Evolutionary conservation across 768 basidiomycete genomes (phyloP).

Genomic region (Amanita molliuscula): DNA sequence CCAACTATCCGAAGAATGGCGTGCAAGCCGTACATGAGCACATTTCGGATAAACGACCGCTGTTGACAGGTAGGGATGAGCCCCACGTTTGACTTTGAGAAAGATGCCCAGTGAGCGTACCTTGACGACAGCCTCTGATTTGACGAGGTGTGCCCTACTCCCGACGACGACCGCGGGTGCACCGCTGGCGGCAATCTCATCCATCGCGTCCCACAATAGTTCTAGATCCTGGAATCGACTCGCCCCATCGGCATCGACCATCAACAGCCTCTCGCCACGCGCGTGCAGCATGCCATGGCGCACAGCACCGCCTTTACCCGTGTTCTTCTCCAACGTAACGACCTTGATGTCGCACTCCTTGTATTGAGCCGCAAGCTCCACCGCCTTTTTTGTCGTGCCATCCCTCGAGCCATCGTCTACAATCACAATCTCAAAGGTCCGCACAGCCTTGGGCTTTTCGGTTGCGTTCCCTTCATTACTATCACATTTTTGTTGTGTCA

Average conservation of each 20-base stretch:
- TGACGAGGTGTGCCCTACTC: conserved; percentile 87
- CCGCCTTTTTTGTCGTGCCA: conserved; percentile 53
- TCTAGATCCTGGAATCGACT: conserved; percentile 82
- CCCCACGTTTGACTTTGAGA: not conserved
- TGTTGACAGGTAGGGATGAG: conserved; percentile 20
- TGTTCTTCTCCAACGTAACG: conserved; percentile 66
- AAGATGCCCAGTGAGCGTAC: conserved; percentile 28
- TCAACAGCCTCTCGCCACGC: conserved; percentile 68
- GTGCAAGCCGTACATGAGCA: conserved; percentile 92
- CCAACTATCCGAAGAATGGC: conserved; percentile 82
- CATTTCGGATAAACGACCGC: conserved; percentile 82
- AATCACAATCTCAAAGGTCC: conserved; percentile 73
- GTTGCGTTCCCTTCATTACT: not conserved
- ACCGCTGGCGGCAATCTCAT: conserved; percentile 38
- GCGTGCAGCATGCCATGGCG: conserved; percentile 83
- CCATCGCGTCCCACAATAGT: conserved; percentile 67
- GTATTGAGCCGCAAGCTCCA: conserved; percentile 52
- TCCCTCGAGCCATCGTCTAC: conserved; percentile 88
- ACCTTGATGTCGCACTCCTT: conserved; percentile 59
- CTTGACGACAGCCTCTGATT: conserved; percentile 89
- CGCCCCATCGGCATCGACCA: conserved; percentile 94
- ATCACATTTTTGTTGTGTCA: conserved; percentile 22
- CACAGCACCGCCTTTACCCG: conserved; percentile 91
- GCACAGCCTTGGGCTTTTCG: conserved; percentile 10
- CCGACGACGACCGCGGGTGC: conserved; percentile 68